A percentile compares a stretch with the other conserved stretches of the same genome.
phyloP scores from a whole-genome alignment of 1,284 basidiomycete species.

The Apiotrichum sp. region DNA sequence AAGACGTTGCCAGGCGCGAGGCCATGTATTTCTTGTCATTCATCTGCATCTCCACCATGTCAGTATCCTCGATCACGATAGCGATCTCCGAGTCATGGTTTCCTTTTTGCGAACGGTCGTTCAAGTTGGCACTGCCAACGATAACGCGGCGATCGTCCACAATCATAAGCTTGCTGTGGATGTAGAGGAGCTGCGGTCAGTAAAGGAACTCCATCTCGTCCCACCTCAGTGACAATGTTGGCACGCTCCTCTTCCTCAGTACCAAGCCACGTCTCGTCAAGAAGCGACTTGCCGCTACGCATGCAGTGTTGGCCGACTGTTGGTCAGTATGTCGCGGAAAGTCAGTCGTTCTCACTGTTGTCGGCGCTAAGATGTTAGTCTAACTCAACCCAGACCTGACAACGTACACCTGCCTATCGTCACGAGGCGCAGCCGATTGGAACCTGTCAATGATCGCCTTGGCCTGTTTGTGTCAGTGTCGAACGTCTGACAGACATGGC shows the following conservation, averaged over 20 bases:
- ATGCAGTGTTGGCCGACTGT: slow-evolving; percentile 76
- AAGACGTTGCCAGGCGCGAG: slow-evolving; percentile 33
- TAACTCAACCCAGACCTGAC: neutral
- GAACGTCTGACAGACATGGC: neutral
- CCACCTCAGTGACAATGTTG: slow-evolving; percentile 71
- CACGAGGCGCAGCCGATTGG: slow-evolving; percentile 55
- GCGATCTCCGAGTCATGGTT: slow-evolving; percentile 92
- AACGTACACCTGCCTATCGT: slow-evolving; percentile 32
- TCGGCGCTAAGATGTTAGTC: slow-evolving; percentile 1
- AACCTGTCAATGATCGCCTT: slow-evolving; percentile 59
- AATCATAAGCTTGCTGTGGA: slow-evolving; percentile 65
- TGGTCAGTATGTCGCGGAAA: slow-evolving; percentile 2
- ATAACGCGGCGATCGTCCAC: slow-evolving; percentile 85
- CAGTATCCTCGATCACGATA: slow-evolving; percentile 74
- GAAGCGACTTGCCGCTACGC: slow-evolving; percentile 55
- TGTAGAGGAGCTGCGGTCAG: slow-evolving; percentile 34
- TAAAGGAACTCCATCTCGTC: slow-evolving; percentile 26
- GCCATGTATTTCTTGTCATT: slow-evolving; percentile 57
- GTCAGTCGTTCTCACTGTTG: neutral
- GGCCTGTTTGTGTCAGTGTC: slow-evolving; percentile 46
- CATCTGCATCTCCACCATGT: slow-evolving; percentile 71
- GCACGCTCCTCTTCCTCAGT: slow-evolving; percentile 72
- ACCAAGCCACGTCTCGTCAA: slow-evolving; percentile 74
- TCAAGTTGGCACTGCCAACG: slow-evolving; percentile 57
- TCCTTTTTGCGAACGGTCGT: slow-evolving; percentile 57